Conservation (phyloP, 768 basidiomycete genomes). For the Lentinula detonsa region DNA sequence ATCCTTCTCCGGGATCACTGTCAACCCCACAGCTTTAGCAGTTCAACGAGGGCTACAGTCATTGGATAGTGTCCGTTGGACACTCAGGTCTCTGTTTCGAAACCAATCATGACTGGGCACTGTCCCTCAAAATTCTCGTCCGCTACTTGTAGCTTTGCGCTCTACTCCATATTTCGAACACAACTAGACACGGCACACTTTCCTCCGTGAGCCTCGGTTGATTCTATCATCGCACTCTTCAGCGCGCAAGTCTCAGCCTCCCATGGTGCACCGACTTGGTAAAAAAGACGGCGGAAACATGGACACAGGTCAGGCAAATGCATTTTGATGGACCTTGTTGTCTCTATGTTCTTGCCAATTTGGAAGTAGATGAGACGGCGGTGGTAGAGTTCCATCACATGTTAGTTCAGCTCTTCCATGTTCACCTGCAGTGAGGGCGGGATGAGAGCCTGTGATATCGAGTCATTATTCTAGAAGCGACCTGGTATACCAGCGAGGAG, state of each 20-base stretch:
- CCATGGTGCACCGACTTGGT: too few species aligned
- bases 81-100: constrained; percentile 38
- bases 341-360: too few species aligned
- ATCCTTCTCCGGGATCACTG: constrained; percentile 15
- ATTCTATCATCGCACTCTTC: constrained; percentile 39
- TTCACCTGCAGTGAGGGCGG: too few species aligned
- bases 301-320: too few species aligned
- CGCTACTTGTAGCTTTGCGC: constrained; percentile 20
- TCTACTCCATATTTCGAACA: constrained; percentile 38
- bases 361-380: too few species aligned
- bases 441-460: too few species aligned
- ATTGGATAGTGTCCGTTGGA: constrained; percentile 31
- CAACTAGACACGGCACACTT: constrained; percentile 36
- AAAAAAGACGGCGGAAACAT: too few species aligned
- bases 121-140: constrained; percentile 24
- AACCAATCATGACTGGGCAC: constrained; percentile 21
- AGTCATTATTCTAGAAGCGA: too few species aligned
- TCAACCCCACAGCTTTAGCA: constrained; percentile 30
- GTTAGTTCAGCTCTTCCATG: too few species aligned
- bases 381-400: too few species aligned
- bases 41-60: constrained; percentile 25
- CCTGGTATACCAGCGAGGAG: too few species aligned
- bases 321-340: too few species aligned
- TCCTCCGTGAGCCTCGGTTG: constrained; percentile 32
- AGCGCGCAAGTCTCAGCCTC: constrained; percentile 22